Conservation (phyloP, 2,329 filamentous ascomycete genomes). For the Neurospora sp. region DNA sequence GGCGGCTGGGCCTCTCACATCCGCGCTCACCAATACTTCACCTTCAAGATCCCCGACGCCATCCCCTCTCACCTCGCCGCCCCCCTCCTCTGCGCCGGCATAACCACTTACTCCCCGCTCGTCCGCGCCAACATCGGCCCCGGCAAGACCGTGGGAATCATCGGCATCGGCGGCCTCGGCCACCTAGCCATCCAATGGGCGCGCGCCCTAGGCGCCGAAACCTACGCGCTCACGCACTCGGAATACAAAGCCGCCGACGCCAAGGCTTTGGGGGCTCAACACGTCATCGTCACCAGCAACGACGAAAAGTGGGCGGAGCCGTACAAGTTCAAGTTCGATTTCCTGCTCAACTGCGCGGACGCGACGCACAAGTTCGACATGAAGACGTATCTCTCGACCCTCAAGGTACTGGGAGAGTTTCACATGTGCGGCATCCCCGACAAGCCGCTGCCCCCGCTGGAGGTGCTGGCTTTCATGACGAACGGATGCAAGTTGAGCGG, state of each 20-base stretch:
- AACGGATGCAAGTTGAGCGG: slow-evolving; percentile 29
- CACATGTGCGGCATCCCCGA: slow-evolving; percentile 50
- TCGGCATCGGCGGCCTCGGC: slow-evolving; percentile 64
- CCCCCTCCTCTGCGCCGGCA: slow-evolving; percentile 68
- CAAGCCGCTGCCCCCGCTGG: slow-evolving; percentile 33
- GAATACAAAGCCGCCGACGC: slow-evolving; percentile 49
- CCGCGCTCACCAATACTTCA: slow-evolving; percentile 46
- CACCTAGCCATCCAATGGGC: slow-evolving; percentile 66
- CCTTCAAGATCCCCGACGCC: slow-evolving; percentile 45
- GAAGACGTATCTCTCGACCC: slow-evolving; percentile 36
- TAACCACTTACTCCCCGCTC: slow-evolving; percentile 64
- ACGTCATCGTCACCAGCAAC: slow-evolving; percentile 31
- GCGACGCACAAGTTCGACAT: slow-evolving; percentile 45
- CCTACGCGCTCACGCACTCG: slow-evolving; percentile 53
- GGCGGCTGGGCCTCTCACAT: slow-evolving; percentile 50
- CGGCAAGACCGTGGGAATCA: slow-evolving; percentile 60
- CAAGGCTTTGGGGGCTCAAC: slow-evolving; percentile 51
- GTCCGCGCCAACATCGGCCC: slow-evolving; percentile 56
- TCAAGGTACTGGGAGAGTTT: slow-evolving; percentile 44
- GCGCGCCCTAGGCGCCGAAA: slow-evolving; percentile 58
- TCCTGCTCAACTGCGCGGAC: slow-evolving; percentile 40
- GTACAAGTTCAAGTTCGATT: slow-evolving; percentile 40
- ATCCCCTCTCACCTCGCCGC: slow-evolving; percentile 41
- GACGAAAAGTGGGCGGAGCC: slow-evolving; percentile 48
- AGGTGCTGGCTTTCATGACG: slow-evolving; percentile 30